Percentiles rank a stretch among this genome's conserved stretches.
Evolutionary conservation across 176 grass and related monocot genomes (phyloP).

Genomic region (Juncus effusus): DNA sequence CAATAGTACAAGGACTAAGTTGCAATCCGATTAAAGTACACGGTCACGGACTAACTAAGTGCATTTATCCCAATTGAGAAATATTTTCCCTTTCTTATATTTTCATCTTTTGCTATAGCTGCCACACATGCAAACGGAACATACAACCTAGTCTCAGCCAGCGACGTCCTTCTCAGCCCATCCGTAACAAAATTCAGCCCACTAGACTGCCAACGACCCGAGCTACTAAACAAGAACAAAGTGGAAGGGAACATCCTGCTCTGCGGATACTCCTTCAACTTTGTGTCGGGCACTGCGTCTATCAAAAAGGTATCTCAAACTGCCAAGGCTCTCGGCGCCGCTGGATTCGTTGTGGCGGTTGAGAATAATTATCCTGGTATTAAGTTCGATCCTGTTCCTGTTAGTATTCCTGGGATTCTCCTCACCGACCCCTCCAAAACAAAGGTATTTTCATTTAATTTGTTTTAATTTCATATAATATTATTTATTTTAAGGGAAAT

Average conservation of each 20-base stretch:
- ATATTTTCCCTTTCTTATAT: conserved; percentile 9
- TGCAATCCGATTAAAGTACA: too few relatives aligned
- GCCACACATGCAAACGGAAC: conserved; percentile 84
- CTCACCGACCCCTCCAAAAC: conserved; percentile 79
- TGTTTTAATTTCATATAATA: too few relatives aligned
- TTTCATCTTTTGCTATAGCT: conserved; percentile 36
- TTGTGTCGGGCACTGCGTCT: conserved; percentile 91
- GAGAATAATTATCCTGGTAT: conserved; percentile 92
- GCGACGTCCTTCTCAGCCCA: conserved; percentile 73
- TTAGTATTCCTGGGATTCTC: conserved; percentile 90
- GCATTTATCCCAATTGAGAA: too few relatives aligned
- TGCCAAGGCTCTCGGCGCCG: conserved; percentile 74
- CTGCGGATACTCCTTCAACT: conserved; percentile 96
- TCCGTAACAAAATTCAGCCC: conserved; percentile 82
- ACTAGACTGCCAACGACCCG: conserved; percentile 83
- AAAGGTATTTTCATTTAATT: conserved; percentile 49
- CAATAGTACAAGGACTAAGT: too few relatives aligned
- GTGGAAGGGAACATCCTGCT: conserved; percentile 89
- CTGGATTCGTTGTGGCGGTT: conserved; percentile 86
- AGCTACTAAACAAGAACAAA: conserved; percentile 83
- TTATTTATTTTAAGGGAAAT: too few relatives aligned
- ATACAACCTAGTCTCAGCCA: conserved; percentile 67
- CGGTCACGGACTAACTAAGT: too few relatives aligned
- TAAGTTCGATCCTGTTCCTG: conserved; percentile 95
- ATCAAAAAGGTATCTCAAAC: conserved; percentile 92